Base-by-base conservation (phyloP, 2,329 filamentous ascomycete species). In the Coniochaeta pulveracea region DNA sequence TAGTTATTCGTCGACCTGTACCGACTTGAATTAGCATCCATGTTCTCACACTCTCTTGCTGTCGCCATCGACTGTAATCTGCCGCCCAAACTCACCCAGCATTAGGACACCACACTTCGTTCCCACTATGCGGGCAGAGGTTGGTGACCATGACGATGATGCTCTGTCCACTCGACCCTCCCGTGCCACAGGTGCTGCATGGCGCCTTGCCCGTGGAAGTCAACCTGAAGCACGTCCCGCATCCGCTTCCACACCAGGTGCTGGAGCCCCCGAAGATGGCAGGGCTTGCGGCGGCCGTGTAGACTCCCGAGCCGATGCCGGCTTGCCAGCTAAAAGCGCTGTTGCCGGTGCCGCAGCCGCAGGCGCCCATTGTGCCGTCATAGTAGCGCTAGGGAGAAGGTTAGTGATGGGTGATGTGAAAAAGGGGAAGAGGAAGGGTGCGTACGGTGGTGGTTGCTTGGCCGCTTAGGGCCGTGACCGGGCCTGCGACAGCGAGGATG, bases 121-220 rank as follows among this genome's bases (percentile, higher is more conserved):
- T 57, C 10, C 55, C 50, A 25, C 42, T 44, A 37, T 53, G 44
- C 1, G 55, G 54, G 36, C 55, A 57, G 6, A 57, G 43, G 34
- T 57, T 57, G 14, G 51, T 55, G 7, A 55, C 47, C 48, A 51
- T 50, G 26, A 52, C 47, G 19, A 43, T 46, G 32, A 52, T 50
- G 34, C 38, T 43, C 28, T 42, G 26, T 10, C 49, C 48, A 6
- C 34, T 10, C 10, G 19, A 40, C 12, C 43, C 47, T 18, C 47
- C 47, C 2, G 37, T 34, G 12, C 48, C 47, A 30, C 45, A 46
- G 10, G 33, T 28, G 24, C 26, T 36, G 40, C 44, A 47, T 4
- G 47, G 41, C 19, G 43, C 24, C 4, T 30, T 24, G 14, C 48
- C 47, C 1, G 48, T 52, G 4, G 49, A 47, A 2, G 46, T 52